phyloP scores from a whole-genome alignment of 2,329 filamentous ascomycete genomes.

The Rhinocladiella mackenziei region DNA sequence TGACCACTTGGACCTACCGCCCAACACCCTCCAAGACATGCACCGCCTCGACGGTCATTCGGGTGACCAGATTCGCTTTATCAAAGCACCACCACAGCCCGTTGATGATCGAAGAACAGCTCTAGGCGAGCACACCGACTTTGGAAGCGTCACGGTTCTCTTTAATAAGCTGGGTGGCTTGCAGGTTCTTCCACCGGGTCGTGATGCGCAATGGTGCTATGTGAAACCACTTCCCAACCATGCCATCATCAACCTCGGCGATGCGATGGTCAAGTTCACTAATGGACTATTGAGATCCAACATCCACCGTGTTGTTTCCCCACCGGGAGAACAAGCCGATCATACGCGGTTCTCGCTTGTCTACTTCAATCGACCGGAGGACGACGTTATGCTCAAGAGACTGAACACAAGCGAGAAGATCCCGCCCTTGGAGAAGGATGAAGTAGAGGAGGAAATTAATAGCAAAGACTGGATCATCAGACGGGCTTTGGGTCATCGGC shows the following conservation, averaged over 20 bases:
- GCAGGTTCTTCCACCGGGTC: slow-evolving; percentile 47
- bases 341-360: slow-evolving; percentile 51
- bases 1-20: slow-evolving; percentile 41
- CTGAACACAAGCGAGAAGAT: slow-evolving; percentile 37
- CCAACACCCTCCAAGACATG: slow-evolving; percentile 42
- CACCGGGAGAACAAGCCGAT: slow-evolving; percentile 47
- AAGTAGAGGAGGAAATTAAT: slow-evolving; percentile 37
- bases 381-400: slow-evolving; percentile 44
- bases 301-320: slow-evolving; percentile 49
- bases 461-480: slow-evolving; percentile 44
- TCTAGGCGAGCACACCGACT: slow-evolving; percentile 55
- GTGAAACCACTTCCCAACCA: slow-evolving; percentile 50
- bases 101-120: slow-evolving; percentile 41
- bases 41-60: slow-evolving; percentile 44
- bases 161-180: slow-evolving; percentile 56
- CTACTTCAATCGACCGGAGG: slow-evolving; percentile 52
- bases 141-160: slow-evolving; percentile 53
- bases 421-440: slow-evolving; percentile 33
- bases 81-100: slow-evolving; percentile 48
- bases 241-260: slow-evolving; percentile 34
- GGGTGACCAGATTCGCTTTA: slow-evolving; percentile 54
- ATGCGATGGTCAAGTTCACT: slow-evolving; percentile 44
- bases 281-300: slow-evolving; percentile 40
- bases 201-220: slow-evolving; percentile 48
- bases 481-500: slow-evolving; percentile 37